Base-by-base conservation (phyloP, 257 asterid genomes). In the Nicotiana paniculata region DNA sequence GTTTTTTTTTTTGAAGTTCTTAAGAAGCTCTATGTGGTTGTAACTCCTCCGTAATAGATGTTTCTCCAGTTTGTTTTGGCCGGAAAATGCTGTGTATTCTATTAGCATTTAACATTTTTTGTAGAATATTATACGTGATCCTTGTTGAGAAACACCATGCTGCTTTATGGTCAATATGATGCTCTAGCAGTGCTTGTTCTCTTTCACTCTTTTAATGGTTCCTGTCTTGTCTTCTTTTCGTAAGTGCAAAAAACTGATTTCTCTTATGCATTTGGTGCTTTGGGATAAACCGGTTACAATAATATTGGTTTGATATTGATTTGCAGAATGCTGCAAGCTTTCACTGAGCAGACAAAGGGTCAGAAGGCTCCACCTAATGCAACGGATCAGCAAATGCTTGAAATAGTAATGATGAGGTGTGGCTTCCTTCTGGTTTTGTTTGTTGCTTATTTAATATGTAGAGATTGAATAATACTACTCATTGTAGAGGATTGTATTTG, bases 361-460 rank as follows among this genome's bases (percentile, higher is more conserved):
- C 89, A 90, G 86, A 92, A 89, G 64, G 82, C 93, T 85, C 95
- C 97, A 33, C 88, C 62, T 85, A 88, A 90, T 87, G 93, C 97
- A 46, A 86, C 99, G 67, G 99, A 94, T 83, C 97, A 93, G 89
- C 91, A 90, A 89, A 93, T 96, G 98, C 98, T 96, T 72, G 99
- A 91, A 86, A 88, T 96, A 77, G 99, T 96, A 61, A 96, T 96
- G 99, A 82, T 69, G 79, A 92, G 98, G 98, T 94, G 82, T 61
- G 61, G 18, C 81, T 80, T 30, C 59, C 32, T 54, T 84, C 37
- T 24, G 33, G 28, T 9, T 21, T 7, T 64, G 33, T 54, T 51
- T 28, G 66, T n/a, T 46, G 32, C 55, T 39, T 79, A n/a, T 59
- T 35, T 61, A 58, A 64, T 37, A 79, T 35, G 33, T 58, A 61